These are phyloP conservation scores for Chiua virens DNA, from an alignment of 768 basidiomycete genomes.

Conservation along the genomic window DNA sequence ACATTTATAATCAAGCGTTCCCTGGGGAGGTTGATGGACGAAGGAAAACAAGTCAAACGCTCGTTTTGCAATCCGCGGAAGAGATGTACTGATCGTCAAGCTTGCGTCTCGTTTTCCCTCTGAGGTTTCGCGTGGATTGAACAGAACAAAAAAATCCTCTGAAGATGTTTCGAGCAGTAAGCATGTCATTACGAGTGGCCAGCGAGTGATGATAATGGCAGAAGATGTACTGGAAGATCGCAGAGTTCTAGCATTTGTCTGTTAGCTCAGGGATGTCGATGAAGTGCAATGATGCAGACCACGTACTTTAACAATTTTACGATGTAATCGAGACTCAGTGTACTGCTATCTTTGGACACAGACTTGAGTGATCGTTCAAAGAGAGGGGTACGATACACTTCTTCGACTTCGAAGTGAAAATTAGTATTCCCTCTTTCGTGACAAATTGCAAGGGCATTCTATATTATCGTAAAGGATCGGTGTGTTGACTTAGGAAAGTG, in stretches of 20 bases:
- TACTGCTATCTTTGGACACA: constrained; percentile 30
- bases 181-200: constrained; percentile 58
- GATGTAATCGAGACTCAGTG: constrained; percentile 34
- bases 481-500: neutral
- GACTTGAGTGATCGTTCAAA: constrained; percentile 45
- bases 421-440: constrained; percentile 44
- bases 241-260: constrained; percentile 22
- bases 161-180: constrained; percentile 31
- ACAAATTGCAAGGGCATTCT: constrained; percentile 56
- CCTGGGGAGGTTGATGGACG: constrained; percentile 39
- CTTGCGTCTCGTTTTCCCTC: constrained; percentile 51
- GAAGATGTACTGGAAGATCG: constrained; percentile 18
- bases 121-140: constrained; percentile 64
- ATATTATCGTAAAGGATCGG: neutral
- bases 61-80: constrained; percentile 40
- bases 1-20: constrained; percentile 46
- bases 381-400: constrained; percentile 45
- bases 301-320: constrained; percentile 22
- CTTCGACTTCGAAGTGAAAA: constrained; percentile 50
- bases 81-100: constrained; percentile 49
- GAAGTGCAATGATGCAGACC: neutral
- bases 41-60: constrained; percentile 46
- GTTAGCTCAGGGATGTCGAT: constrained; percentile 1
- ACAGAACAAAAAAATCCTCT: constrained; percentile 51
- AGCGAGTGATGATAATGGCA: constrained; percentile 53